A percentile compares a stretch with the other conserved stretches of the same genome.
These are phyloP conservation scores for Sedum album DNA, from an alignment of 164 flowering plant species.

Conservation along the genomic window DNA sequence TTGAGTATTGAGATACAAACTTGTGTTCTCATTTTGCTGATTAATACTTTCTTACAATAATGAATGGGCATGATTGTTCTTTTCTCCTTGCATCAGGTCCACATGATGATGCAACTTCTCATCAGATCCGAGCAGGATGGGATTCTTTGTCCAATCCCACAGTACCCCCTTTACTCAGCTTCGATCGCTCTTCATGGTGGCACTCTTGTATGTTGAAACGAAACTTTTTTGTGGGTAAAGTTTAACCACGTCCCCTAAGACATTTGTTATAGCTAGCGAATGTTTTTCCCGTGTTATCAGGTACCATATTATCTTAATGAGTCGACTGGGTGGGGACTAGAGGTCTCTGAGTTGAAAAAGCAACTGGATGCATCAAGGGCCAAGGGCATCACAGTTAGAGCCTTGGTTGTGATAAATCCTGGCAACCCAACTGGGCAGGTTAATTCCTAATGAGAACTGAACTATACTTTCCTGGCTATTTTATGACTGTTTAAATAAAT, in stretches of 20 bases:
- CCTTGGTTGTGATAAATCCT: slow-evolving; percentile 97
- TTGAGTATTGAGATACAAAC: too few relatives aligned
- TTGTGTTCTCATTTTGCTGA: background rate
- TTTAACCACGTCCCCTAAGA: background rate
- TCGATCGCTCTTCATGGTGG: slow-evolving; percentile 98
- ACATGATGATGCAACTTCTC: slow-evolving; percentile 97
- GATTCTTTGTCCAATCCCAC: slow-evolving; percentile 97
- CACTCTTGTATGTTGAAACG: slow-evolving; percentile 54
- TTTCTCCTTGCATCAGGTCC: slow-evolving; percentile 46
- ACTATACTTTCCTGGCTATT: background rate
- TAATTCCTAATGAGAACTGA: background rate
- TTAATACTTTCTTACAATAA: background rate
- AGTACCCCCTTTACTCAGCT: slow-evolving; percentile 94
- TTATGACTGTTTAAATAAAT: background rate
- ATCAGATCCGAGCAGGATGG: slow-evolving; percentile 87
- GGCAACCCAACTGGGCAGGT: slow-evolving; percentile 99
- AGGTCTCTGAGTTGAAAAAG: slow-evolving; percentile 68
- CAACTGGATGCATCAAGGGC: slow-evolving; percentile 71
- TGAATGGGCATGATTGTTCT: slow-evolving; percentile 2
- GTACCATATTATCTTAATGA: slow-evolving; percentile 97
- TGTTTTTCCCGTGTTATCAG: slow-evolving; percentile 29
- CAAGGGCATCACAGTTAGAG: slow-evolving; percentile 73
- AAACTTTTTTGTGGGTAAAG: background rate
- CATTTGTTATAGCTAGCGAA: background rate
- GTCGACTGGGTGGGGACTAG: slow-evolving; percentile 93